Conservation (phyloP, 139 green algal genomes). For the Tetradesmus lagerheimii region DNA sequence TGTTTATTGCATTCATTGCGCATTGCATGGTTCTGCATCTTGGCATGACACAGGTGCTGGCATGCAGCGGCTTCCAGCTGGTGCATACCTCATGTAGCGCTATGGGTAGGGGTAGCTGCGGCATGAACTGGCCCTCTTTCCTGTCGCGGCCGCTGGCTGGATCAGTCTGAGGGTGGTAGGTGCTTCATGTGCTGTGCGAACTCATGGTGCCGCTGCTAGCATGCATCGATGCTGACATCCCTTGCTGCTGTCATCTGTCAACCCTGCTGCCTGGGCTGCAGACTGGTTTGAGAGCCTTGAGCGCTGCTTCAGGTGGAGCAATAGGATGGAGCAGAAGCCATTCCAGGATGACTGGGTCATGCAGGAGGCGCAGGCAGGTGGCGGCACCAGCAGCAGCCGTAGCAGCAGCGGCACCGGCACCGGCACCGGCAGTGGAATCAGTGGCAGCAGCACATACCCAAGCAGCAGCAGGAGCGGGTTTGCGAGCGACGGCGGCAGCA, state of each 20-base stretch:
- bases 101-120: too few species aligned
- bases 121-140: too few species aligned
- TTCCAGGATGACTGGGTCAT: constrained; percentile 51
- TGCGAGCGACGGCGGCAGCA: neutral
- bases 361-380: neutral
- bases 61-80: too few species aligned
- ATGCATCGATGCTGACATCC: too few species aligned
- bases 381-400: neutral
- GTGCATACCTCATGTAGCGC: too few species aligned
- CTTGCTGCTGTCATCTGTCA: neutral
- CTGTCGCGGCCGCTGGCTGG: too few species aligned
- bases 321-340: constrained; percentile 85
- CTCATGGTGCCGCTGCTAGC: too few species aligned
- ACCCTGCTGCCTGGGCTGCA: neutral
- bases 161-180: too few species aligned
- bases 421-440: neutral
- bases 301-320: constrained; percentile 91
- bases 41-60: too few species aligned
- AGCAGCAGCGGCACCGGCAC: neutral
- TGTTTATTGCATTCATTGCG: too few species aligned
- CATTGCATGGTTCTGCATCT: too few species aligned
- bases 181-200: too few species aligned
- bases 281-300: constrained; percentile 97
- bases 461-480: neutral
- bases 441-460: neutral